A percentile compares a stretch with the other conserved stretches of the same genome.
Evolutionary conservation across 768 basidiomycete species (phyloP).

Genomic region (Zangia roseola): DNA sequence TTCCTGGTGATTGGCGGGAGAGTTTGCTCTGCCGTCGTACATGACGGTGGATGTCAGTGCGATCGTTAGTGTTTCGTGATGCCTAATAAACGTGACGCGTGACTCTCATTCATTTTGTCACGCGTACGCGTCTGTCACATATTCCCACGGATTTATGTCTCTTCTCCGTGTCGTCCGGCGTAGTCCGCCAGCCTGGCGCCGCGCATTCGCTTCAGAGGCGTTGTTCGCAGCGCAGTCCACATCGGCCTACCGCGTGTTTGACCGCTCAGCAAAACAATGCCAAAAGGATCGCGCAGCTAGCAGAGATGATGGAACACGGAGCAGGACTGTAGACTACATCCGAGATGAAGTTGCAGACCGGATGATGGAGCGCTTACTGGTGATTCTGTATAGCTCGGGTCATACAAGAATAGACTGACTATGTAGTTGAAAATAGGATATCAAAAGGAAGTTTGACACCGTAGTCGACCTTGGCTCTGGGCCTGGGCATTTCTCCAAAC

Average conservation of each 20-base stretch:
- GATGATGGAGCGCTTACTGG: slow-evolving; percentile 88
- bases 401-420: slow-evolving; percentile 3
- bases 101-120: slow-evolving; percentile 8
- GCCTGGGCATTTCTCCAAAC: slow-evolving; percentile 86
- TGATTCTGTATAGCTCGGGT: slow-evolving; percentile 32
- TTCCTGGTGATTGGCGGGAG: slow-evolving; percentile 8
- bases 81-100: not conserved
- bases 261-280: slow-evolving; percentile 69
- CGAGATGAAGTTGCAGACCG: slow-evolving; percentile 87
- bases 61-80: no score
- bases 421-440: slow-evolving; percentile 59
- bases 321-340: slow-evolving; percentile 86
- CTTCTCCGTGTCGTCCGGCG: slow-evolving; percentile 1
- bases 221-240: slow-evolving; percentile 39
- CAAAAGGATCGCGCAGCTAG: slow-evolving; percentile 77
- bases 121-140: slow-evolving; percentile 13
- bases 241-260: slow-evolving; percentile 77
- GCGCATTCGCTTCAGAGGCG: slow-evolving; percentile 51
- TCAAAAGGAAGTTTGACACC: slow-evolving; percentile 77
- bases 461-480: slow-evolving; percentile 90
- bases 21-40: slow-evolving; percentile 7
- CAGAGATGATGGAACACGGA: slow-evolving; percentile 54
- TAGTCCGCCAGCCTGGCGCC: slow-evolving; percentile 18
- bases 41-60: slow-evolving; percentile 11
- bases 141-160: slow-evolving; percentile 14